Percentiles rank a stretch among this genome's conserved stretches.
Conservation (phyloP, 176 grass and related monocot genomes). For the Zizania latifolia region DNA sequence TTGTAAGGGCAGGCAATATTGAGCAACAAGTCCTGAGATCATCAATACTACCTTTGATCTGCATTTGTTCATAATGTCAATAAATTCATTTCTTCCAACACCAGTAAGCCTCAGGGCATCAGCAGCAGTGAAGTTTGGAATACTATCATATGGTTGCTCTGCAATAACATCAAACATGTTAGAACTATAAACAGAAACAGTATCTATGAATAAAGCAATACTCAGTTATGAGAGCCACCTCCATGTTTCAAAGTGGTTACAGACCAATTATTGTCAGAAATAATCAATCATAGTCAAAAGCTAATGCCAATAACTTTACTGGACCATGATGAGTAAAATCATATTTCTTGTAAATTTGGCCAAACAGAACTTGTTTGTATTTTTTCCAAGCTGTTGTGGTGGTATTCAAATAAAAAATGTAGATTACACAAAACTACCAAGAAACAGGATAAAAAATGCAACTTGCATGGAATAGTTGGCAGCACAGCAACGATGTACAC, state of each 20-base stretch:
- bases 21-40: constrained; percentile 1
- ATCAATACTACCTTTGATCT: constrained; percentile 79
- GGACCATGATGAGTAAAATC: neutral
- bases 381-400: neutral
- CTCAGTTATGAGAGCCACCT: neutral
- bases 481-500: neutral
- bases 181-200: constrained; percentile 25
- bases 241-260: neutral
- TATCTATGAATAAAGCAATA: constrained; percentile 5
- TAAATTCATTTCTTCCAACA: constrained; percentile 95
- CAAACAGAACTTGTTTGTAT: neutral
- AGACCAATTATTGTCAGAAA: neutral
- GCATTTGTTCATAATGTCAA: constrained; percentile 99
- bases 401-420: neutral
- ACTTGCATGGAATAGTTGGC: neutral
- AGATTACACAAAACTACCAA: neutral
- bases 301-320: neutral
- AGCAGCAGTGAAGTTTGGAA: constrained; percentile 97
- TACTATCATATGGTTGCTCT: constrained; percentile 99
- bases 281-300: neutral
- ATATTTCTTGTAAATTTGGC: neutral
- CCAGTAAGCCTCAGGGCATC: constrained; percentile 91
- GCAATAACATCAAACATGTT: constrained; percentile 42
- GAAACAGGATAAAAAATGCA: neutral
- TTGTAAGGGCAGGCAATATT: constrained; percentile 7